Evolutionary conservation across 257 asterid species (phyloP).

Genomic region (Solanum chiquidenum): DNA sequence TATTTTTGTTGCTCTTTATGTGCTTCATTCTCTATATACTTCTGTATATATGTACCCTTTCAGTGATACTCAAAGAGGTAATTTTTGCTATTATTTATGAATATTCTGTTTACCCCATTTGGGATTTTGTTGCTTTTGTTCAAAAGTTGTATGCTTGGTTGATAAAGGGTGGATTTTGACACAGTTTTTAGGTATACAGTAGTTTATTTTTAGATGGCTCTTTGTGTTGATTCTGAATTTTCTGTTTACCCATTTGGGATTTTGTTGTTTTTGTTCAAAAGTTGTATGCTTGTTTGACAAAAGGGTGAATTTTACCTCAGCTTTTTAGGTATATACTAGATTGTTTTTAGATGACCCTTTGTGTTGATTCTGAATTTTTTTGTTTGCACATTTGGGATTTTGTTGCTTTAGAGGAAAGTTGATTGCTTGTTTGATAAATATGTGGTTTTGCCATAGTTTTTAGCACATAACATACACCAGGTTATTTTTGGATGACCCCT

Average conservation of each 20-base stretch:
- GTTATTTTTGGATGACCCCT: slow-evolving; percentile 20
- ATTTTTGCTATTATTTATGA: neutral
- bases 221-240: neutral
- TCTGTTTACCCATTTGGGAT: slow-evolving; percentile 5
- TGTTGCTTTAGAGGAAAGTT: neutral
- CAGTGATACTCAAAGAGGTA: slow-evolving; percentile 37
- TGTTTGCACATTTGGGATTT: slow-evolving; percentile 1
- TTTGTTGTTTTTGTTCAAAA: neutral
- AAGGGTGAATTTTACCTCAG: neutral
- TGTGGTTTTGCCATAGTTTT: neutral
- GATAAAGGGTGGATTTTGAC: neutral
- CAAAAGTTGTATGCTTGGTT: neutral
- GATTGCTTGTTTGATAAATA: neutral
- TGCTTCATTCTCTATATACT: slow-evolving; percentile 61
- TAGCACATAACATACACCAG: slow-evolving; percentile 2
- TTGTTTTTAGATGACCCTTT: slow-evolving; percentile 17
- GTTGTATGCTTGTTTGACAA: neutral
- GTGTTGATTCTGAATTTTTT: neutral
- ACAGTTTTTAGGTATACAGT: neutral
- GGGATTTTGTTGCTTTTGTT: neutral
- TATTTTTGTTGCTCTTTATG: slow-evolving; percentile 65
- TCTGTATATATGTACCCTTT: slow-evolving; percentile 60
- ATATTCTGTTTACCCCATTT: neutral
- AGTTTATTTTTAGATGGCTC: slow-evolving; percentile 25
- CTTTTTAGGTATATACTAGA: slow-evolving; percentile 6